A percentile compares a stretch with the other conserved stretches of the same genome.
Conservation (phyloP, 352 stramenopile species). For the Phytophthora rubi region DNA sequence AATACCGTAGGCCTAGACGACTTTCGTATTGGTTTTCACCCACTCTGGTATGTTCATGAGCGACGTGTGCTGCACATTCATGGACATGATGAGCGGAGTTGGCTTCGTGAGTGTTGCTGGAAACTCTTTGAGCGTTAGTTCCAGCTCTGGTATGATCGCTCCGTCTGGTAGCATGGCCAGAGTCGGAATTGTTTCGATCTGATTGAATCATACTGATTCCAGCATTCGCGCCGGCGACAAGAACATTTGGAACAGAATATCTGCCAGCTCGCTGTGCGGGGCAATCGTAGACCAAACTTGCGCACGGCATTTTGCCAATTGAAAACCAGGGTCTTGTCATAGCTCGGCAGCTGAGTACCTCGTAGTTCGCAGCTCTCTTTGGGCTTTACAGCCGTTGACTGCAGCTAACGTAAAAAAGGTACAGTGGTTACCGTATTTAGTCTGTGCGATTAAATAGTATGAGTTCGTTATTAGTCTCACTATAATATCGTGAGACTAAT, state of each 20-base stretch:
- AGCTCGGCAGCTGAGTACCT: constrained; percentile 17
- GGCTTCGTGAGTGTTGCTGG: constrained; percentile 16
- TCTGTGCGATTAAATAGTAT: no score
- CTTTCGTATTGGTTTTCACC: constrained; percentile 8
- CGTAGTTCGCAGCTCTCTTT: constrained; percentile 18
- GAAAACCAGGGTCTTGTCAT: constrained; percentile 26
- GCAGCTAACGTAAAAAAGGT: no score
- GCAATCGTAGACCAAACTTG: constrained; percentile 30
- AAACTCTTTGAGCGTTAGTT: constrained; percentile 15
- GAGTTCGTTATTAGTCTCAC: no score
- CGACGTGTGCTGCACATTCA: constrained; percentile 27
- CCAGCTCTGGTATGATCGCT: constrained; percentile 24
- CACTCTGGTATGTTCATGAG: neutral
- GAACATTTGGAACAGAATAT: constrained; percentile 31
- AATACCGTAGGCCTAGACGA: constrained; percentile 19
- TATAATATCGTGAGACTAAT: no score
- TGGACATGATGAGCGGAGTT: constrained; percentile 17
- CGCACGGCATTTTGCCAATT: constrained; percentile 30
- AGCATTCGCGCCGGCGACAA: no score
- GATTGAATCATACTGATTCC: no score
- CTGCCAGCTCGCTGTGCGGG: constrained; percentile 13
- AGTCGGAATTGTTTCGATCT: constrained; percentile 17
- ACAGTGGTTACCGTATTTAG: no score
- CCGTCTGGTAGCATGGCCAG: constrained; percentile 29
- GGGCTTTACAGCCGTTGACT: constrained; percentile 3